Conservation (phyloP, 805 yeast genomes). For the Monosporozyma unispora region DNA sequence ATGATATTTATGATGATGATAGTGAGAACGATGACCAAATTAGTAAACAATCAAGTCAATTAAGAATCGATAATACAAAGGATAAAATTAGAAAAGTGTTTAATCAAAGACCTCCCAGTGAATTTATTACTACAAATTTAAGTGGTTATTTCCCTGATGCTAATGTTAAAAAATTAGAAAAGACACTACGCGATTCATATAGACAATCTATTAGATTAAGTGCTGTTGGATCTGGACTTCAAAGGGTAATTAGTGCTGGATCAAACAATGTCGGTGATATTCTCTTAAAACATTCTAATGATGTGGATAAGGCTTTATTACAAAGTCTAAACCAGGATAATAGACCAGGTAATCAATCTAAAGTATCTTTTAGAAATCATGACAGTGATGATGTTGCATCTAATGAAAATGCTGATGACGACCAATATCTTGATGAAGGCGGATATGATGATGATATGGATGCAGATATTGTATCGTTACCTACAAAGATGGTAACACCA, state of each 20-base stretch:
- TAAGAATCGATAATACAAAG: constrained; percentile 21
- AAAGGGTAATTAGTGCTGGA: constrained; percentile 26
- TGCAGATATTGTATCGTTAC: constrained; percentile 32
- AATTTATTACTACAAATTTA: constrained; percentile 78
- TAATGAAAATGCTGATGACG: not conserved
- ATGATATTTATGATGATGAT: not conserved
- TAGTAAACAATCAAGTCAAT: not conserved
- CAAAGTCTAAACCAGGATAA: constrained; percentile 23
- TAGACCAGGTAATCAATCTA: not conserved
- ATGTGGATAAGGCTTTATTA: constrained; percentile 42
- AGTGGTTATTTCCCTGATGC: constrained; percentile 90
- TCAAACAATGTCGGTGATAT: constrained; percentile 56
- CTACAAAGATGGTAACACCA: constrained; percentile 43
- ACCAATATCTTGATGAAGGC: not conserved
- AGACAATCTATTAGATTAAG: constrained; percentile 59
- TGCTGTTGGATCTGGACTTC: constrained; percentile 12
- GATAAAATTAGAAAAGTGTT: constrained; percentile 37
- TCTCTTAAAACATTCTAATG: constrained; percentile 44
- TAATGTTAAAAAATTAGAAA: constrained; percentile 57
- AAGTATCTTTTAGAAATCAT: not conserved
- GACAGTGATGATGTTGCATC: not conserved
- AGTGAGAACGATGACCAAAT: not conserved
- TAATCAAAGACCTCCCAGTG: constrained; percentile 91
- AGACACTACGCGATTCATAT: constrained; percentile 77
- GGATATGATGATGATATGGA: constrained; percentile 16